Percentiles rank a stretch among this genome's conserved stretches.
Evolutionary conservation across 192 early-diverging fungal genomes (phyloP).

Genomic region (Coemansia sp.): DNA sequence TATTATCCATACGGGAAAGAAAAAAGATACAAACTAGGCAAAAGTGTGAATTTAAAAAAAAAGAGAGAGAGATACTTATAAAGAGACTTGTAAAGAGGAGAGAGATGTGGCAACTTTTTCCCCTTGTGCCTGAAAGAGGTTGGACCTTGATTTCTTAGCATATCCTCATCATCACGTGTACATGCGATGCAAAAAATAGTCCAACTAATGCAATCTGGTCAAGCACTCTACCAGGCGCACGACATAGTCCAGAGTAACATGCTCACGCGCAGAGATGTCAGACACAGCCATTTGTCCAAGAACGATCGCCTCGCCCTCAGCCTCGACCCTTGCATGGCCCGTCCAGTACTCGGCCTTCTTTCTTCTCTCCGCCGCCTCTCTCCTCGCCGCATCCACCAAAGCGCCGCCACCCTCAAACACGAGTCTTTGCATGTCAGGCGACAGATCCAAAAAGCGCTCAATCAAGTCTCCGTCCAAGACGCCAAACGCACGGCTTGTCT

Average conservation of each 20-base stretch:
- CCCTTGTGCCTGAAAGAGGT: background rate
- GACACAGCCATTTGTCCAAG: constrained; percentile 39
- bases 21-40: background rate
- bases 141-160: background rate
- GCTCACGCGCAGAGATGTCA: constrained; percentile 37
- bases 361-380: constrained; percentile 15
- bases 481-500: constrained; percentile 50
- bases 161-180: background rate
- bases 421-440: constrained; percentile 48
- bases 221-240: constrained; percentile 46
- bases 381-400: background rate
- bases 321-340: constrained; percentile 32
- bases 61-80: too few species aligned
- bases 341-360: constrained; percentile 37
- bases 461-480: constrained; percentile 94
- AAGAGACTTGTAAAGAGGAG: background rate
- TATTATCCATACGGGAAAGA: background rate
- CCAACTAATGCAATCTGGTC: constrained; percentile 31
- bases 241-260: constrained; percentile 37
- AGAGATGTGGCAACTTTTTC: background rate
- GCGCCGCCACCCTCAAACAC: constrained; percentile 38
- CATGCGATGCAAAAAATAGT: background rate
- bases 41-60: background rate
- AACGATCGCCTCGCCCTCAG: constrained; percentile 30
- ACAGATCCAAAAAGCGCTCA: constrained; percentile 80